Conservation (phyloP, 306 rosid genomes). For the Malus sieversii region DNA sequence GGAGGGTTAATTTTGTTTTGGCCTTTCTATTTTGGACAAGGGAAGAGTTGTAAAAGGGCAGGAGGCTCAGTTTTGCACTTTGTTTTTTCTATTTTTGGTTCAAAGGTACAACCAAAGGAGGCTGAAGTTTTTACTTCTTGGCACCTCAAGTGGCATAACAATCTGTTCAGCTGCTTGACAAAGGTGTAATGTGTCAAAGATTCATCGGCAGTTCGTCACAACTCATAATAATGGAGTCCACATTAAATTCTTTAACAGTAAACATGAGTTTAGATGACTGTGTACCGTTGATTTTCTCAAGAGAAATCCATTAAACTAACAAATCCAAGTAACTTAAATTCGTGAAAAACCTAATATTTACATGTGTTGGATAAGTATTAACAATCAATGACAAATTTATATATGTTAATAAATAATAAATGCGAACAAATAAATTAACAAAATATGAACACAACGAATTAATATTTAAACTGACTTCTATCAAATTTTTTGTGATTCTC, state of each 20-base stretch:
- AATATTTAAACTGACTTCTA: too few species aligned
- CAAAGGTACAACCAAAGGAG: background rate
- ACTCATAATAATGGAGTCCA: background rate
- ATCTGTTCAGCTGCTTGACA: background rate
- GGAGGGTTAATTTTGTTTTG: background rate
- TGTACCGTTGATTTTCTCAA: background rate
- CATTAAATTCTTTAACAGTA: background rate
- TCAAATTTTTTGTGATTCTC: too few species aligned
- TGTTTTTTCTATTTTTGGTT: background rate
- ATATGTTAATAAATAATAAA: too few species aligned
- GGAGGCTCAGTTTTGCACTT: background rate
- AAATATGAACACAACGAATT: too few species aligned
- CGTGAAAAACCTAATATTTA: too few species aligned
- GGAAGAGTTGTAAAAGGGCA: background rate
- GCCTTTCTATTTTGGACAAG: background rate
- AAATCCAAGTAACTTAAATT: too few species aligned
- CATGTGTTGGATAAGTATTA: too few species aligned
- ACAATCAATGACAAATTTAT: too few species aligned
- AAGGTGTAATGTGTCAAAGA: background rate
- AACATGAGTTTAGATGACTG: background rate
- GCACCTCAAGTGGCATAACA: background rate
- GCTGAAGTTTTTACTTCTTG: background rate
- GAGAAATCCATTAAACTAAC: too few species aligned
- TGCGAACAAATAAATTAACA: too few species aligned
- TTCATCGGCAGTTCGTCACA: background rate